Conservation (phyloP, 495 filamentous ascomycete genomes). For the Endocarpon pusillum region DNA sequence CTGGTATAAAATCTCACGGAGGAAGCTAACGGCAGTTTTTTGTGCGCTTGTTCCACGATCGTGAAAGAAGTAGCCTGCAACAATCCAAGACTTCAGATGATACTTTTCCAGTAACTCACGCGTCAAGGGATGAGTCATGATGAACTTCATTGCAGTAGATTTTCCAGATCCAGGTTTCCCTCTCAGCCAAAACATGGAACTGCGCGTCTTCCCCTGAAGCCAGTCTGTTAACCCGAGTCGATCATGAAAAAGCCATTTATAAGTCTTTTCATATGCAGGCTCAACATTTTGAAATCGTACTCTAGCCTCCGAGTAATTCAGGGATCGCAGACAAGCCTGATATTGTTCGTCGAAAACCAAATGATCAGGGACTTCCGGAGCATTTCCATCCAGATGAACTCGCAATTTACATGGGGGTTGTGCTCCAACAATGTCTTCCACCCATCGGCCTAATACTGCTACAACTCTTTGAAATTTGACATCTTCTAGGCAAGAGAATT, state of each 20-base stretch:
- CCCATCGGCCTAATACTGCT: background rate
- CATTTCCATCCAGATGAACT: background rate
- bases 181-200: conserved; percentile 4
- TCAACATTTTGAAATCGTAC: conserved; percentile 2
- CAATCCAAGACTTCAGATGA: background rate
- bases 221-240: background rate
- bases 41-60: conserved; percentile 2
- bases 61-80: conserved; percentile 4
- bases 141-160: conserved; percentile 6
- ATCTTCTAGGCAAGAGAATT: conserved; percentile 17
- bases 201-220: conserved; percentile 1
- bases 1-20: conserved; percentile 4
- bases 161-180: conserved; percentile 7
- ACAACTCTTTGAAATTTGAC: conserved; percentile 19
- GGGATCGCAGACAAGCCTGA: conserved; percentile 2
- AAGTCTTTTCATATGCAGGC: conserved; percentile 1
- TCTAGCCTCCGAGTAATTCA: conserved; percentile 3
- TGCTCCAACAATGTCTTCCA: background rate
- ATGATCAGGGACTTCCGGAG: background rate
- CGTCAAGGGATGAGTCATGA: conserved; percentile 2
- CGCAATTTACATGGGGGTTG: background rate
- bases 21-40: conserved; percentile 3
- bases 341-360: conserved; percentile 2
- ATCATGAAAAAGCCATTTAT: conserved; percentile 3
- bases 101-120: background rate